A percentile compares a stretch with the other conserved stretches of the same genome.
These are phyloP conservation scores for Diaporthe longicolla DNA, from an alignment of 2,329 filamentous ascomycete species.

Conservation along the genomic window DNA sequence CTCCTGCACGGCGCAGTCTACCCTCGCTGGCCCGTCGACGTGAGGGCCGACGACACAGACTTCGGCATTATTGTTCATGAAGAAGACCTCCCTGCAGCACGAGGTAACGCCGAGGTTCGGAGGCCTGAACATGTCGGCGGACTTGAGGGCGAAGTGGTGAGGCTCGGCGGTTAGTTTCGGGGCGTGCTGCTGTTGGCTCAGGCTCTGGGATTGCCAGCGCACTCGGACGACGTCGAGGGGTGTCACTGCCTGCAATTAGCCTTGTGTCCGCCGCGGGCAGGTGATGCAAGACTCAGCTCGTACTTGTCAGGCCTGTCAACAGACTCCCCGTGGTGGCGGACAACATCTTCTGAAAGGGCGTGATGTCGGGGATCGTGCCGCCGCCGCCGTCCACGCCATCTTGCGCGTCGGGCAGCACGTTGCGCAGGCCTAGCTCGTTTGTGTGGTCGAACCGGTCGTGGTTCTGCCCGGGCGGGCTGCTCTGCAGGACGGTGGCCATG, in stretches of 20 bases:
- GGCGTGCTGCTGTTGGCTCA: slow-evolving; percentile 48
- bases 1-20: slow-evolving; percentile 86
- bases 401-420: slow-evolving; percentile 52
- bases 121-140: slow-evolving; percentile 76
- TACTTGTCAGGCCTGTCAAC: slow-evolving; percentile 90
- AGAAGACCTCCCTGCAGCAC: slow-evolving; percentile 98
- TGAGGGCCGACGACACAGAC: slow-evolving; percentile 82
- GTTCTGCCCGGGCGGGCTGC: slow-evolving; percentile 51
- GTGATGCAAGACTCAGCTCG: slow-evolving; percentile 46
- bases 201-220: slow-evolving; percentile 87
- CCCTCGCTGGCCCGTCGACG: slow-evolving; percentile 61
- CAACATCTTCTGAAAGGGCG: slow-evolving; percentile 91
- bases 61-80: slow-evolving; percentile 87
- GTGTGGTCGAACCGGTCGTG: slow-evolving; percentile 55
- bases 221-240: slow-evolving; percentile 97
- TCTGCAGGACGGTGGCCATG: slow-evolving; percentile 38
- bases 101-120: slow-evolving; percentile 90
- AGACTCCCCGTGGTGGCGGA: slow-evolving; percentile 93
- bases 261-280: slow-evolving; percentile 5
- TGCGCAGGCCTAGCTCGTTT: slow-evolving; percentile 49
- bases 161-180: slow-evolving; percentile 66
- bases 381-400: slow-evolving; percentile 50
- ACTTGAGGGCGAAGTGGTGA: slow-evolving; percentile 68
- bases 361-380: slow-evolving; percentile 69
- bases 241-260: slow-evolving; percentile 73